Conservation (phyloP, 441 rosid species). For the Sinapis alba region DNA sequence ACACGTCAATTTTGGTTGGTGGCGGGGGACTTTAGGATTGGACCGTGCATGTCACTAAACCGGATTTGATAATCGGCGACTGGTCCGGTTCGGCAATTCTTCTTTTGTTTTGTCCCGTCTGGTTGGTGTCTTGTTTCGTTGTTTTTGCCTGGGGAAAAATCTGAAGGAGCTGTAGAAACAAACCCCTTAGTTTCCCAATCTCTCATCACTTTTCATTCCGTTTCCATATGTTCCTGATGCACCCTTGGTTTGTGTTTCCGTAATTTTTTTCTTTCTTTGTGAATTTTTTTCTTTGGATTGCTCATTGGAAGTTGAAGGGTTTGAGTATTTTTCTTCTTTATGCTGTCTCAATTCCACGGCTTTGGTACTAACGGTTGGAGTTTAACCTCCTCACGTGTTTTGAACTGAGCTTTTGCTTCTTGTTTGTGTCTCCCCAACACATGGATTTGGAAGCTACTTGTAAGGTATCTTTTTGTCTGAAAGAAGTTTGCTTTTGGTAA, state of each 20-base stretch:
- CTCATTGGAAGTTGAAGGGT: too few species aligned
- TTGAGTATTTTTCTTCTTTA: too few species aligned
- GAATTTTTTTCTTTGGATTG: too few species aligned
- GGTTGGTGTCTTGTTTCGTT: too few species aligned
- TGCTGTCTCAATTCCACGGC: too few species aligned
- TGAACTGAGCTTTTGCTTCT: constrained; percentile 32
- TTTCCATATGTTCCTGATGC: constrained; percentile 10
- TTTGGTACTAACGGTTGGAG: too few species aligned
- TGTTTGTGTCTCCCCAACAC: constrained; percentile 28
- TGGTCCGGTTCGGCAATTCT: constrained; percentile 68
- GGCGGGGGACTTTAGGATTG: constrained; percentile 27
- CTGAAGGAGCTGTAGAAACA: too few species aligned
- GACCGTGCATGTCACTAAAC: constrained; percentile 43
- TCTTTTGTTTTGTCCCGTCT: constrained; percentile 46
- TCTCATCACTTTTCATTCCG: constrained; percentile 22
- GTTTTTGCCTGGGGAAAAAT: constrained; percentile 29
- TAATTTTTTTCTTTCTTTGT: too few species aligned
- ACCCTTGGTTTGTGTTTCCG: constrained; percentile 26
- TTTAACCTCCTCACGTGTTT: too few species aligned
- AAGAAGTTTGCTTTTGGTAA: neutral
- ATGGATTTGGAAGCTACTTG: constrained; percentile 87
- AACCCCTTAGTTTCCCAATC: too few species aligned
- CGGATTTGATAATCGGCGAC: constrained; percentile 76
- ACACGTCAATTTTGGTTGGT: too few species aligned
- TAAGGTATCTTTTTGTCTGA: constrained; percentile 57